These are phyloP conservation scores for Dittrichia graveolens DNA, from an alignment of 129 eudicot species.

Conservation along the genomic window DNA sequence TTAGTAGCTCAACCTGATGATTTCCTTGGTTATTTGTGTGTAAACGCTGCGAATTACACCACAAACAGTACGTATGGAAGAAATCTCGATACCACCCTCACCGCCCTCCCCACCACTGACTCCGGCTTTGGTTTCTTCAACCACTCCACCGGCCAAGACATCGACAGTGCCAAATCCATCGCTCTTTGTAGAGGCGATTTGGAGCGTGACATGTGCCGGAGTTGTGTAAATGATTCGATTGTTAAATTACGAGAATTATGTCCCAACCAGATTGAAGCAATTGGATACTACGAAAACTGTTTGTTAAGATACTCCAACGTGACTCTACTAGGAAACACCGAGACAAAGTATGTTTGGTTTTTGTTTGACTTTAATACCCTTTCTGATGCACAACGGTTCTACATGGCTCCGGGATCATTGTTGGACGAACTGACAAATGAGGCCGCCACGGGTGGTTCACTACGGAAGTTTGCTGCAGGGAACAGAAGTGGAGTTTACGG, in stretches of 20 bases:
- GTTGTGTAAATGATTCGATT: constrained; percentile 31
- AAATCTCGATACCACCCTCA: constrained; percentile 2
- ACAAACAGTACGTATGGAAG: background rate
- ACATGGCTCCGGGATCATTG: constrained; percentile 3
- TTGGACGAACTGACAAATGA: constrained; percentile 2
- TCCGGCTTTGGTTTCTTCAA: constrained; percentile 37
- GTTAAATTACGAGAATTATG: constrained; percentile 14
- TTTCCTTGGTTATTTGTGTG: no score
- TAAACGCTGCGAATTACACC: constrained; percentile 14
- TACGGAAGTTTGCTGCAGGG: constrained; percentile 32
- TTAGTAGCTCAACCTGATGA: no score
- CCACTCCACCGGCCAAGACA: constrained; percentile 20
- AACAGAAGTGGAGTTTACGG: constrained; percentile 20
- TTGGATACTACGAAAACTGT: constrained; percentile 34
- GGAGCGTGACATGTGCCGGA: constrained; percentile 16
- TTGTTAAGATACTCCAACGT: constrained; percentile 41
- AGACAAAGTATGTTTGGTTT: no score
- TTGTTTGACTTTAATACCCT: no score
- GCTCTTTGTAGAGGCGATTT: constrained; percentile 54
- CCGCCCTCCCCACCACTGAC: constrained; percentile 4
- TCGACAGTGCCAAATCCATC: constrained; percentile 31
- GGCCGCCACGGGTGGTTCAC: constrained; percentile 36
- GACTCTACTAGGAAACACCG: constrained; percentile 7
- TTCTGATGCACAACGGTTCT: constrained; percentile 7
- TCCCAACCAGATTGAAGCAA: constrained; percentile 42